Evolutionary conservation across 352 stramenopile species (phyloP).

Genomic region (Globisporangium takayamanum): DNA sequence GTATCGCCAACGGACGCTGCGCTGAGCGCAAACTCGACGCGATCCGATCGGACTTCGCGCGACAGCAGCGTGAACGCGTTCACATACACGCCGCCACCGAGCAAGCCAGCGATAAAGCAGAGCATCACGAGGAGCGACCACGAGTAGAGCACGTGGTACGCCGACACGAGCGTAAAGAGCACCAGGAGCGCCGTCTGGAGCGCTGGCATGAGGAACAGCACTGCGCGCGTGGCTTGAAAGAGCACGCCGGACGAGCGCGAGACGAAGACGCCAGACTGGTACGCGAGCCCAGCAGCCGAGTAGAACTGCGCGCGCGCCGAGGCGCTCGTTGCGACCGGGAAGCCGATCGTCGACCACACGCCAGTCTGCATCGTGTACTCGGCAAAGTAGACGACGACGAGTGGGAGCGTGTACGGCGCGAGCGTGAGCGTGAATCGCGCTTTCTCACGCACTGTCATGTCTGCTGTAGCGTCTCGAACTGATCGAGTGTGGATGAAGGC

Average conservation of each 20-base stretch:
- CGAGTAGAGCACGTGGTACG: conserved; percentile 84
- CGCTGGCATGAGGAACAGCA: conserved; percentile 87
- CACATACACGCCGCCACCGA: conserved; percentile 89
- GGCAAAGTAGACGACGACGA: conserved; percentile 90
- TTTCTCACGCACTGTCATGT: conserved; percentile 54
- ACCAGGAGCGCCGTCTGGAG: conserved; percentile 83
- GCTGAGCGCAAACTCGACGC: conserved; percentile 84
- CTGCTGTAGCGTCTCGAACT: not conserved
- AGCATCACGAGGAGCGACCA: conserved; percentile 69
- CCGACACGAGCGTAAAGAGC: conserved; percentile 83
- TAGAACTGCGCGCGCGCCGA: conserved; percentile 85
- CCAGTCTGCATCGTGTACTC: conserved; percentile 93
- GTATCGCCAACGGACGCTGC: conserved; percentile 88
- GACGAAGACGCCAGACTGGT: conserved; percentile 92
- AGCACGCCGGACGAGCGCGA: conserved; percentile 85
- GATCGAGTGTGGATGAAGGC: not conserved
- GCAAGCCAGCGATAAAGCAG: conserved; percentile 83
- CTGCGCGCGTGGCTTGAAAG: conserved; percentile 52
- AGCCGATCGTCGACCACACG: conserved; percentile 92
- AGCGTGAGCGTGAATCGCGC: conserved; percentile 74
- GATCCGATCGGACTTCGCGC: conserved; percentile 54
- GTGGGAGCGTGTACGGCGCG: conserved; percentile 87
- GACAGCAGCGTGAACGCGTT: conserved; percentile 90
- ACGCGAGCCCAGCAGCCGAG: conserved; percentile 83
- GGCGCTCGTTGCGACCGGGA: conserved; percentile 72